These are phyloP conservation scores for Clavariopsis aquatica DNA, from an alignment of 495 filamentous ascomycete genomes.

Conservation along the genomic window DNA sequence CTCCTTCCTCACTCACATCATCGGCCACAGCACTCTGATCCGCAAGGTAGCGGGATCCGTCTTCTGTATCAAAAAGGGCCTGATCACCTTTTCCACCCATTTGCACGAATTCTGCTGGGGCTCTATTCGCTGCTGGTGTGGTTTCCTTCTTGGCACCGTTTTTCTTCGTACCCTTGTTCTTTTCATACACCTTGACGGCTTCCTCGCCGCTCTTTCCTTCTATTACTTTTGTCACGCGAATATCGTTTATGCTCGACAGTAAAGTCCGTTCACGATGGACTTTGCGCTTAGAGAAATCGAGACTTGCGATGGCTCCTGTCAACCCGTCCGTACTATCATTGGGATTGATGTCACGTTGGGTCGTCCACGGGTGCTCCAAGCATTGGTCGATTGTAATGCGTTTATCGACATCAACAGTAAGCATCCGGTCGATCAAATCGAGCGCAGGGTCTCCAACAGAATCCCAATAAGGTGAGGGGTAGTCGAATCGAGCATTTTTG, in stretches of 20 bases:
- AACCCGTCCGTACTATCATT: slow-evolving; percentile 93
- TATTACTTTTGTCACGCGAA: slow-evolving; percentile 65
- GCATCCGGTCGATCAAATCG: slow-evolving; percentile 93
- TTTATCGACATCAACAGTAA: slow-evolving; percentile 79
- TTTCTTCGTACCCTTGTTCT: slow-evolving; percentile 55
- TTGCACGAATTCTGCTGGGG: slow-evolving; percentile 72
- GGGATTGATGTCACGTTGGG: slow-evolving; percentile 47
- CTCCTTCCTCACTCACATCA: not conserved
- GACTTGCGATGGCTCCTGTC: slow-evolving; percentile 72
- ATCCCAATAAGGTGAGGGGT: slow-evolving; percentile 98
- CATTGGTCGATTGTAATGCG: slow-evolving; percentile 88
- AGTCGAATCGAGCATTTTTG: slow-evolving; percentile 83
- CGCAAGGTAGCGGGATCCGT: slow-evolving; percentile 48
- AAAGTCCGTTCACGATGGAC: slow-evolving; percentile 79
- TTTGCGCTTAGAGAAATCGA: slow-evolving; percentile 85
- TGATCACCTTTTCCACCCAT: slow-evolving; percentile 84
- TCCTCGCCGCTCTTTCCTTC: slow-evolving; percentile 54
- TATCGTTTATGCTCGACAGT: slow-evolving; percentile 77
- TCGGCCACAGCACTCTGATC: slow-evolving; percentile 3
- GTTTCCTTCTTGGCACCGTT: slow-evolving; percentile 53
- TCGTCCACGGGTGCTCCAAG: slow-evolving; percentile 89
- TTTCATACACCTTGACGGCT: slow-evolving; percentile 74
- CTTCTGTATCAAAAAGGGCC: slow-evolving; percentile 67
- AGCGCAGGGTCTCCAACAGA: slow-evolving; percentile 84
- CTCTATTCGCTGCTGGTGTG: slow-evolving; percentile 63